phyloP scores from a whole-genome alignment of 2,329 filamentous ascomycete species.

The Pyrenophora graminea region DNA sequence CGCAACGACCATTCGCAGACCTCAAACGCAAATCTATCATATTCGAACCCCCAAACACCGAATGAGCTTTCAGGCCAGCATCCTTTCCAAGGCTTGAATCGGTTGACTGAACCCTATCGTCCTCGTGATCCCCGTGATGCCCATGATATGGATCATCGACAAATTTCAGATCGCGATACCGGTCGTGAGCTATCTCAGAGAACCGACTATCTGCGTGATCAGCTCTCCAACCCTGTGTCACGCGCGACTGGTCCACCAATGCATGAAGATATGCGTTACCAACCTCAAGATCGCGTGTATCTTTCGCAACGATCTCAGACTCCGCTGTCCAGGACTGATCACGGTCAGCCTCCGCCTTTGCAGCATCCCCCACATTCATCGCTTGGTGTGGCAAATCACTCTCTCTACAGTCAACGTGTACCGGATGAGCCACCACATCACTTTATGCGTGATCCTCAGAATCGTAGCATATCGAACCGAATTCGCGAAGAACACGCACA shows the following conservation, averaged over 20 bases:
- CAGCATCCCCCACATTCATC: slow-evolving; percentile 42
- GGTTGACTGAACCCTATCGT: slow-evolving; percentile 35
- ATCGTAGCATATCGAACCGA: slow-evolving; percentile 33
- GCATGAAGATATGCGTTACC: slow-evolving; percentile 38
- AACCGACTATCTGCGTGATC: slow-evolving; percentile 37
- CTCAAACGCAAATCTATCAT: slow-evolving; percentile 36
- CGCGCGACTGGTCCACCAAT: slow-evolving; percentile 26
- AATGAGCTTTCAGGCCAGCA: slow-evolving; percentile 34
- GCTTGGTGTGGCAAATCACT: slow-evolving; percentile 31
- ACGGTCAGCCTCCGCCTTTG: slow-evolving; percentile 33
- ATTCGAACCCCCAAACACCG: slow-evolving; percentile 42
- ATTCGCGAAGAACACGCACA: slow-evolving; percentile 38
- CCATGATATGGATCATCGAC: slow-evolving; percentile 37
- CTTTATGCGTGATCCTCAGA: slow-evolving; percentile 26
- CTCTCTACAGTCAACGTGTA: slow-evolving; percentile 33
- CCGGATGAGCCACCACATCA: slow-evolving; percentile 35
- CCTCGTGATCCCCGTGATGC: slow-evolving; percentile 36
- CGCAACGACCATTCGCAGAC: slow-evolving; percentile 42
- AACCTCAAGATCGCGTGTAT: slow-evolving; percentile 35
- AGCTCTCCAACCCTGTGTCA: slow-evolving; percentile 29
- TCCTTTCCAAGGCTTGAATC: slow-evolving; percentile 29
- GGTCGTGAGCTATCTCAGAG: slow-evolving; percentile 39
- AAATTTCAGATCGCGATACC: slow-evolving; percentile 38
- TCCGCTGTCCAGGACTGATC: slow-evolving; percentile 36
- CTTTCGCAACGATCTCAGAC: slow-evolving; percentile 41